phyloP scores from a whole-genome alignment of 805 yeast species.

The Pichia californica region DNA sequence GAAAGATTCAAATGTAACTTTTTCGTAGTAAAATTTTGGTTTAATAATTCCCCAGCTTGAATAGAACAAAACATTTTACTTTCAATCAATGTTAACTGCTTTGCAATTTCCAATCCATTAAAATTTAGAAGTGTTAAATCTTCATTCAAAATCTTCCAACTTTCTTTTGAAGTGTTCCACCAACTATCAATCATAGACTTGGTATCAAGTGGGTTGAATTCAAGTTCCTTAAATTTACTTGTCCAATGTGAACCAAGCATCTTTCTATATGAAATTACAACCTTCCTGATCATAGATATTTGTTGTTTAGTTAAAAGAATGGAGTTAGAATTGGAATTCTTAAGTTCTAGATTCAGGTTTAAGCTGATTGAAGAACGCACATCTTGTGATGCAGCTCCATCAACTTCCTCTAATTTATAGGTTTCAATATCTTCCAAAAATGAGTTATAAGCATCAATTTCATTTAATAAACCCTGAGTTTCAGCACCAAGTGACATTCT shows the following conservation, averaged over 20 bases:
- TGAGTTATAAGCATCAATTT: constrained; percentile 27
- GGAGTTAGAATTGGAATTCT: constrained; percentile 18
- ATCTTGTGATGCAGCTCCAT: constrained; percentile 9
- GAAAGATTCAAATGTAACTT: constrained; percentile 53
- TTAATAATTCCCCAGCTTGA: constrained; percentile 58
- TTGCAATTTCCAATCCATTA: constrained; percentile 70
- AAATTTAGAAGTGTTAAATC: constrained; percentile 49
- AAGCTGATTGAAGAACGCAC: constrained; percentile 22
- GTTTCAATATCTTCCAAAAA: constrained; percentile 30
- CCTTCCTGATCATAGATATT: constrained; percentile 38
- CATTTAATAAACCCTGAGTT: constrained; percentile 18
- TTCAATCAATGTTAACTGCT: constrained; percentile 69
- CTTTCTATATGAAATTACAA: constrained; percentile 47
- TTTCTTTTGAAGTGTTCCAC: constrained; percentile 45
- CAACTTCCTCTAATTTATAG: constrained; percentile 23
- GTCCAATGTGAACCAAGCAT: constrained; percentile 45
- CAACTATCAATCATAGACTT: constrained; percentile 36
- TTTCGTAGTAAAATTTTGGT: constrained; percentile 56
- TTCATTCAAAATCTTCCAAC: constrained; percentile 52
- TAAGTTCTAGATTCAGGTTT: constrained; percentile 26
- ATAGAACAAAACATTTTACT: constrained; percentile 58
- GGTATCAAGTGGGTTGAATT: constrained; percentile 29
- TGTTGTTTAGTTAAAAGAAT: constrained; percentile 33
- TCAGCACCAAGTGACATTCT: constrained; percentile 17
- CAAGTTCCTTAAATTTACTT: constrained; percentile 2